Conservation (phyloP, 2,329 filamentous ascomycete genomes). For the Aspergillus neotritici region DNA sequence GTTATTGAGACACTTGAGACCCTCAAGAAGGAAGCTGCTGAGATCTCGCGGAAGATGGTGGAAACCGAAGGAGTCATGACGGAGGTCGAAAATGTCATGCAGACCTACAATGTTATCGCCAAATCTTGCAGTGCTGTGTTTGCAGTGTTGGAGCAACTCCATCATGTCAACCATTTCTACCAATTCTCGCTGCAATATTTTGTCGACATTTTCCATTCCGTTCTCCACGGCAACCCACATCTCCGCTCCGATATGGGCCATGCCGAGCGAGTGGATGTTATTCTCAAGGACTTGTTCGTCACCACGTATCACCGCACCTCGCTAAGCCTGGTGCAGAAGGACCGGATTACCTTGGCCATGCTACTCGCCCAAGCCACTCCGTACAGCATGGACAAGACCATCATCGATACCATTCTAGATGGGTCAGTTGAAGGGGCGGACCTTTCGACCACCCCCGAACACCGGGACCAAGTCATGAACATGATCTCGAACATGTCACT, state of each 20-base stretch:
- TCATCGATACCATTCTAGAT: slow-evolving; percentile 84
- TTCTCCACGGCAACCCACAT: slow-evolving; percentile 73
- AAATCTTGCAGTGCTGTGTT: slow-evolving; percentile 96
- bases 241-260: slow-evolving; percentile 67
- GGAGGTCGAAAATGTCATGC: slow-evolving; percentile 92
- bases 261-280: slow-evolving; percentile 76
- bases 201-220: slow-evolving; percentile 91
- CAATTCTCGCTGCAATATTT: slow-evolving; percentile 99
- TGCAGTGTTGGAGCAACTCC: slow-evolving; percentile 90
- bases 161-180: slow-evolving; percentile 98
- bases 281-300: slow-evolving; percentile 85
- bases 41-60: slow-evolving; percentile 92
- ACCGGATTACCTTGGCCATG: slow-evolving; percentile 89
- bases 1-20: slow-evolving; percentile 98
- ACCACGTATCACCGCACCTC: slow-evolving; percentile 92
- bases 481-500: slow-evolving; percentile 63
- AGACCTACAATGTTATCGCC: slow-evolving; percentile 89
- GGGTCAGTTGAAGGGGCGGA: slow-evolving; percentile 69
- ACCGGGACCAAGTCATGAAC: slow-evolving; percentile 62
- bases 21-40: slow-evolving; percentile 92
- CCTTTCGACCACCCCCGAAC: slow-evolving; percentile 62
- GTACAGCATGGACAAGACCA: slow-evolving; percentile 84
- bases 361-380: slow-evolving; percentile 93
- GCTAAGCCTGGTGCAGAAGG: slow-evolving; percentile 84
- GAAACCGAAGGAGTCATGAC: slow-evolving; percentile 98